These are phyloP conservation scores for Zymoseptoria brevis DNA, from an alignment of 2,329 filamentous ascomycete genomes.

Conservation along the genomic window DNA sequence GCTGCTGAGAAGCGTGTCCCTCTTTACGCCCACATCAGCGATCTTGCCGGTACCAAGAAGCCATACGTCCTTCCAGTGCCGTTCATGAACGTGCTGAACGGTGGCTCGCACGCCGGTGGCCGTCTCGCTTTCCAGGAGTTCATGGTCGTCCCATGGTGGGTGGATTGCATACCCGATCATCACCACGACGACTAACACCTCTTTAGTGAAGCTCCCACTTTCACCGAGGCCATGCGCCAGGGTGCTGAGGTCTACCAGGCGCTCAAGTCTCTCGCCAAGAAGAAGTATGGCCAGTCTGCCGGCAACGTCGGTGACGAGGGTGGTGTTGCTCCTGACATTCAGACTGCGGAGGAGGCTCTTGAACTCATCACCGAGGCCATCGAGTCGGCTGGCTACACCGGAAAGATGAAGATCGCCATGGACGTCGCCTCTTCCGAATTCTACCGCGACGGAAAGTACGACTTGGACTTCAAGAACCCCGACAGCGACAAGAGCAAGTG, in stretches of 20 bases:
- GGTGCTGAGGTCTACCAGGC: constrained; percentile 97
- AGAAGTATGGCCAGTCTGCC: constrained; percentile 98
- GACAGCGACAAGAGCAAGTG: constrained; percentile 93
- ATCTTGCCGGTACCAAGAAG: constrained; percentile 46
- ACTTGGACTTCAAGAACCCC: constrained; percentile 99
- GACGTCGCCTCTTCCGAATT: constrained; percentile 99
- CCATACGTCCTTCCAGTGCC: constrained; percentile 50
- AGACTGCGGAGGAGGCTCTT: constrained; percentile 92
- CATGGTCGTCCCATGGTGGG: constrained; percentile 46
- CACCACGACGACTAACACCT: constrained; percentile 41
- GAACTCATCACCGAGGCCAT: constrained; percentile 93
- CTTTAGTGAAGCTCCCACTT: constrained; percentile 58
- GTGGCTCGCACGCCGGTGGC: constrained; percentile 91
- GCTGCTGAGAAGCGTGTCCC: constrained; percentile 49
- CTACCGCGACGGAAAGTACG: constrained; percentile 99
- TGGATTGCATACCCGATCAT: constrained; percentile 13
- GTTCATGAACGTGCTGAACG: constrained; percentile 53
- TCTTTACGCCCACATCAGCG: constrained; percentile 51
- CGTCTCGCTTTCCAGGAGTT: constrained; percentile 59
- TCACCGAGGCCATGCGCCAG: constrained; percentile 93
- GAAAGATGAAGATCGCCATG: constrained; percentile 97
- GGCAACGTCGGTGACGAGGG: constrained; percentile 99
- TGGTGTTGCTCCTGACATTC: constrained; percentile 98
- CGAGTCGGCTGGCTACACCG: constrained; percentile 89
- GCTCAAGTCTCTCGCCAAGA: constrained; percentile 94